Percentiles rank a stretch among this genome's conserved stretches.
Evolutionary conservation across 176 grass and related monocot genomes (phyloP).

Genomic region (Puccinellia tenuiflora): DNA sequence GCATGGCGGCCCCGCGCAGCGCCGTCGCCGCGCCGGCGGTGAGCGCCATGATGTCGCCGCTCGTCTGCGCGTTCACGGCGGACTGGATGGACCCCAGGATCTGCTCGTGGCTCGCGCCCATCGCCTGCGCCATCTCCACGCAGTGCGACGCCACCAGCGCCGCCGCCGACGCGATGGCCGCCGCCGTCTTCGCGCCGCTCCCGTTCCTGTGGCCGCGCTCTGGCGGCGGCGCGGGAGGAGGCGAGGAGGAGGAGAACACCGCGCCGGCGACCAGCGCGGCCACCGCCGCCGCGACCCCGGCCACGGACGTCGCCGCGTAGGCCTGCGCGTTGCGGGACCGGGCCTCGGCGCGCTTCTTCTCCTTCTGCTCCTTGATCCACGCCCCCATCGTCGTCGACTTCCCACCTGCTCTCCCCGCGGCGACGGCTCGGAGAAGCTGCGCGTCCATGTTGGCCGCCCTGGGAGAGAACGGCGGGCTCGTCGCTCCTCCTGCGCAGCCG

Average conservation of each 20-base stretch:
- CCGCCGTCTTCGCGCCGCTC: conserved; percentile 37
- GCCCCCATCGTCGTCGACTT: conserved; percentile 54
- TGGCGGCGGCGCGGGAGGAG: neutral
- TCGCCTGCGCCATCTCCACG: conserved; percentile 85
- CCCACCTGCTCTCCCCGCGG: conserved; percentile 35
- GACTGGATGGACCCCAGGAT: conserved; percentile 73
- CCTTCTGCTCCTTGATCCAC: conserved; percentile 97
- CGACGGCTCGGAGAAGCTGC: conserved; percentile 44
- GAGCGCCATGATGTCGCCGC: conserved; percentile 87
- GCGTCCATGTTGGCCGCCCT: conserved; percentile 48
- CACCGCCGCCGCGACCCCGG: conserved; percentile 77
- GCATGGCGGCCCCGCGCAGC: conserved; percentile 68
- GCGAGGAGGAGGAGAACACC: conserved; percentile 44
- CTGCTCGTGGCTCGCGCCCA: conserved; percentile 79
- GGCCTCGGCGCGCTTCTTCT: conserved; percentile 81
- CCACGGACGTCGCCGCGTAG: conserved; percentile 85
- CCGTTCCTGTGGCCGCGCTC: conserved; percentile 30
- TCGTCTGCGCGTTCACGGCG: conserved; percentile 77
- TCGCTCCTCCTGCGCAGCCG: neutral
- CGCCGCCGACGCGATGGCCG: conserved; percentile 65
- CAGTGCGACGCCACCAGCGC: conserved; percentile 92
- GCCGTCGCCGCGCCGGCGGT: conserved; percentile 91
- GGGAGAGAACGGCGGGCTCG: conserved; percentile 62
- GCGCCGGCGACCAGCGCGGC: conserved; percentile 74
- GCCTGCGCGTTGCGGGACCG: conserved; percentile 76